Conservation (phyloP, 768 basidiomycete genomes). For the Dentipellis sp. region DNA sequence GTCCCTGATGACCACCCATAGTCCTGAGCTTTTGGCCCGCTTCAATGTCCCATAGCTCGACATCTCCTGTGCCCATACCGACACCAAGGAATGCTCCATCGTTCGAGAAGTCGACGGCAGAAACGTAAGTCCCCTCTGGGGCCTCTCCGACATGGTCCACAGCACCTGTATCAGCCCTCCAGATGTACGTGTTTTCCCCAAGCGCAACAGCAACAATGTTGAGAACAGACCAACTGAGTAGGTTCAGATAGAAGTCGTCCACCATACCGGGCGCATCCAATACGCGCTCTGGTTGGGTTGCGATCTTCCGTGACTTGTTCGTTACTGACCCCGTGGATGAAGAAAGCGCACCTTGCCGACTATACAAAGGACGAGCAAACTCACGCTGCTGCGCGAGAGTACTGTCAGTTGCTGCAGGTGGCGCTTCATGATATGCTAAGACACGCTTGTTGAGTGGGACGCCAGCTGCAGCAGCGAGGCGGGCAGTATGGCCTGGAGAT, state of each 20-base stretch:
- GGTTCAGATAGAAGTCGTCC: slow-evolving; percentile 96
- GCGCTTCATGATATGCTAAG: slow-evolving; percentile 82
- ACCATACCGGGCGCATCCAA: slow-evolving; percentile 90
- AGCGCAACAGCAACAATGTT: slow-evolving; percentile 90
- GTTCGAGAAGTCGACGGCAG: slow-evolving; percentile 69
- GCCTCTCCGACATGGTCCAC: slow-evolving; percentile 75
- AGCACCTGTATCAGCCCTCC: slow-evolving; percentile 84
- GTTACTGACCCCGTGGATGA: slow-evolving; percentile 56
- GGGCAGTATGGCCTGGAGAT: slow-evolving; percentile 72
- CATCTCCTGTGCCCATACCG: slow-evolving; percentile 72
- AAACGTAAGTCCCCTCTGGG: slow-evolving; percentile 66
- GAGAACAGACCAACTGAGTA: slow-evolving; percentile 79
- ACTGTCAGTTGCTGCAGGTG: slow-evolving; percentile 70
- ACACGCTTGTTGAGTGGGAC: slow-evolving; percentile 74
- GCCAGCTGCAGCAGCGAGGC: slow-evolving; percentile 68
- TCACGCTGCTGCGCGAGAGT: slow-evolving; percentile 71
- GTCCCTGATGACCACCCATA: slow-evolving; percentile 83
- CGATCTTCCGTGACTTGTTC: slow-evolving; percentile 72
- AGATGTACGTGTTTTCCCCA: slow-evolving; percentile 81
- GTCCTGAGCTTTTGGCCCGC: slow-evolving; percentile 70
- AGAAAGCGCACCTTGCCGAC: slow-evolving; percentile 52
- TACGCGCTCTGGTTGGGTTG: slow-evolving; percentile 85
- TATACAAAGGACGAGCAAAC: slow-evolving; percentile 67
- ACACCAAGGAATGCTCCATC: slow-evolving; percentile 78
- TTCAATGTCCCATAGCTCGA: slow-evolving; percentile 94